Evolutionary conservation across 1,284 basidiomycete species (phyloP).

Genomic region (Cryptococcus sp.): DNA sequence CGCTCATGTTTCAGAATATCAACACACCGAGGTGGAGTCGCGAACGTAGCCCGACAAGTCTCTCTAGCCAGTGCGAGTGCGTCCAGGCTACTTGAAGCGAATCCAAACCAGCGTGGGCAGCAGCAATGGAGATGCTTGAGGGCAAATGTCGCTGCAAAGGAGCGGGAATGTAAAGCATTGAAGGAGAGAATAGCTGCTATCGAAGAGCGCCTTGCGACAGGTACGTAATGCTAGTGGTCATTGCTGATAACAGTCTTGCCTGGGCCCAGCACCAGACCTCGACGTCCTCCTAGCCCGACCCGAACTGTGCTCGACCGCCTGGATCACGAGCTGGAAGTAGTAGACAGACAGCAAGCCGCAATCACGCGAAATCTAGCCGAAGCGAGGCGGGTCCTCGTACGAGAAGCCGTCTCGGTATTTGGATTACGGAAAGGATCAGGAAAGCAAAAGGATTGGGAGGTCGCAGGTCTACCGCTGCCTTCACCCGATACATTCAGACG

Average conservation of each 20-base stretch:
- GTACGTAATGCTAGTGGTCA: too few species aligned
- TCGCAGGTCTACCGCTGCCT: conserved; percentile 32
- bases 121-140: conserved; percentile 37
- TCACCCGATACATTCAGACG: conserved; percentile 29
- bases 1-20: too few species aligned
- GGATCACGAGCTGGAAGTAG: background rate
- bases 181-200: conserved; percentile 9
- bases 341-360: conserved; percentile 15
- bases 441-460: conserved; percentile 25
- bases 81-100: too few species aligned
- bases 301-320: too few species aligned
- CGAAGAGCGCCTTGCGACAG: too few species aligned
- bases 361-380: conserved; percentile 26
- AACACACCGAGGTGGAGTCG: too few species aligned
- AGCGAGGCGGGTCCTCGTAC: conserved; percentile 33
- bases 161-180: conserved; percentile 18
- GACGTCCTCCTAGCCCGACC: too few species aligned
- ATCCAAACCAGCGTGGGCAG: too few species aligned
- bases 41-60: too few species aligned
- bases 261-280: too few species aligned
- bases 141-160: conserved; percentile 24
- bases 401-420: conserved; percentile 37
- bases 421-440: conserved; percentile 13
- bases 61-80: too few species aligned
- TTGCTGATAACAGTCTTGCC: too few species aligned